Evolutionary conservation across 176 grass and related monocot species (phyloP).

Genomic region (Phoenix dactylifera): DNA sequence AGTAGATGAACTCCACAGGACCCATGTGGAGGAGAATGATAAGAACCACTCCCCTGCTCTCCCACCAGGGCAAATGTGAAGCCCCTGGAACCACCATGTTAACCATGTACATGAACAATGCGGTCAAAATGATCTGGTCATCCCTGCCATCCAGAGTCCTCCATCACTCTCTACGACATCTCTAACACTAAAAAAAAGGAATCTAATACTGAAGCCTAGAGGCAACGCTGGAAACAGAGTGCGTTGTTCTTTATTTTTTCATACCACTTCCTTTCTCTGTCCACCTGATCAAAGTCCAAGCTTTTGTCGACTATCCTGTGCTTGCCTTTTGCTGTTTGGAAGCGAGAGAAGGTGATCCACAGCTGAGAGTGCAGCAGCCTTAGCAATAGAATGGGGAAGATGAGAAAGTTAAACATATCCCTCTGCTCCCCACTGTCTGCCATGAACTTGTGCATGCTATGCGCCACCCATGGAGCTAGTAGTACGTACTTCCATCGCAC

Average conservation of each 20-base stretch:
- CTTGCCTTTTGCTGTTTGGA: constrained; percentile 5
- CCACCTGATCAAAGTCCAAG: constrained; percentile 9
- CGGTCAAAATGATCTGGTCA: constrained; percentile 78
- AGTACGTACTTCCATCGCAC: constrained; percentile 31
- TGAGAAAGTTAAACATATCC: constrained; percentile 24
- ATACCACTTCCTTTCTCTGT: too few relatives aligned
- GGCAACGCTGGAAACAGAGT: too few relatives aligned
- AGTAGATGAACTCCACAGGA: constrained; percentile 92
- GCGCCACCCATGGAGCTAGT: constrained; percentile 44
- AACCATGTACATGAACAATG: constrained; percentile 38
- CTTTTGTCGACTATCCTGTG: constrained; percentile 12
- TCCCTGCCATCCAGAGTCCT: constrained; percentile 36
- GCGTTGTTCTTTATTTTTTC: too few relatives aligned
- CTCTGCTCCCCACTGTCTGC: constrained; percentile 8
- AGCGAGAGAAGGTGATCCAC: neutral
- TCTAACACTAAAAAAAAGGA: too few relatives aligned
- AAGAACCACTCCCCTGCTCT: constrained; percentile 32
- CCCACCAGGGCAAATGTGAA: constrained; percentile 46
- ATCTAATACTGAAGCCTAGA: too few relatives aligned
- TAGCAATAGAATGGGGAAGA: constrained; percentile 10
- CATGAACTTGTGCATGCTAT: constrained; percentile 38
- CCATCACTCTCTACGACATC: neutral
- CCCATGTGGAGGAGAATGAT: constrained; percentile 40
- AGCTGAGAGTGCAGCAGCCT: constrained; percentile 9
- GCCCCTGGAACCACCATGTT: constrained; percentile 4